These are phyloP conservation scores for Posidonia australis DNA, from an alignment of 106 monocot species.

Conservation along the genomic window DNA sequence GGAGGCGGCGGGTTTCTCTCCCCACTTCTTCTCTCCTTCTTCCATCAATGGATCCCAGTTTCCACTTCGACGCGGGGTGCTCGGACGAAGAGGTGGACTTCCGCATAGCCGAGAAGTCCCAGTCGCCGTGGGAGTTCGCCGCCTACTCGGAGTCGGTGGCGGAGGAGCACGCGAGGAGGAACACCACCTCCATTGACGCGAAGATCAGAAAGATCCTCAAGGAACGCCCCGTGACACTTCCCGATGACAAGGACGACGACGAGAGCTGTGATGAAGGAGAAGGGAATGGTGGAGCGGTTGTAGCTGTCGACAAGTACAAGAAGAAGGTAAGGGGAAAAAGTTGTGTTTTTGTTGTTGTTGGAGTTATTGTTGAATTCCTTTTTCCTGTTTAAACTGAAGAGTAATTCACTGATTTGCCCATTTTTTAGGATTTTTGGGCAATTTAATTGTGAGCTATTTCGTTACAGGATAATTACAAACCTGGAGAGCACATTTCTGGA, in stretches of 20 bases:
- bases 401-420: neutral
- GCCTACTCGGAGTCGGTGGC: conserved; percentile 60
- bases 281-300: neutral
- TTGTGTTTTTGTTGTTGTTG: neutral
- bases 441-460: neutral
- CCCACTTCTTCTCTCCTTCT: neutral
- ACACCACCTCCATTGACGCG: conserved; percentile 74
- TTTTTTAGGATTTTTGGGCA: neutral
- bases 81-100: conserved; percentile 34
- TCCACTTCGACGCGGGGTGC: conserved; percentile 16
- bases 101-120: conserved; percentile 4
- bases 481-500: conserved; percentile 14
- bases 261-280: conserved; percentile 14
- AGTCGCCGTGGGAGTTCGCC: conserved; percentile 90
- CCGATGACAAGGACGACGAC: conserved; percentile 21
- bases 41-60: neutral
- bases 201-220: conserved; percentile 56
- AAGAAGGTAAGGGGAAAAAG: conserved; percentile 6
- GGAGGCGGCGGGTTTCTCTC: no score
- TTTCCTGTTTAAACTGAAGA: neutral
- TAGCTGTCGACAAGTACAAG: neutral
- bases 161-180: conserved; percentile 58
- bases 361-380: neutral
- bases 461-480: conserved; percentile 23
- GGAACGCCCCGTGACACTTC: conserved; percentile 25